phyloP scores from a whole-genome alignment of 2,329 filamentous ascomycete genomes.

The Alternaria ethzedia region DNA sequence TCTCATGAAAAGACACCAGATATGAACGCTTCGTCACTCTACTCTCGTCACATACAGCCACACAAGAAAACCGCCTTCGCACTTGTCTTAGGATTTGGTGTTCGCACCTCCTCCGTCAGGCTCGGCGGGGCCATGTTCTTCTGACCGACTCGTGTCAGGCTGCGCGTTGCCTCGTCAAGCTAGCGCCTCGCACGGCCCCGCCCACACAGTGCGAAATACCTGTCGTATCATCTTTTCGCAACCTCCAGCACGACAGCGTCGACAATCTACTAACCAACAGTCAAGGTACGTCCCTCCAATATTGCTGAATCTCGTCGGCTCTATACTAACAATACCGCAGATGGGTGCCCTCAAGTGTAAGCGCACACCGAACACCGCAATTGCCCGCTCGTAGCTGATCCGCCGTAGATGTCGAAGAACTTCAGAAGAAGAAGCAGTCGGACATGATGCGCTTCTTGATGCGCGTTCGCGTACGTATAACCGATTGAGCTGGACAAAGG shows the following conservation, averaged over 20 bases:
- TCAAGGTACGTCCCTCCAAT: conserved; percentile 37
- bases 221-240: conserved; percentile 18
- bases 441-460: conserved; percentile 99
- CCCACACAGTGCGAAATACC: conserved; percentile 35
- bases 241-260: conserved; percentile 33
- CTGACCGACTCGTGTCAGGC: background rate
- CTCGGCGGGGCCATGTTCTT: conserved; percentile 7
- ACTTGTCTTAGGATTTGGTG: background rate
- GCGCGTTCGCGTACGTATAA: conserved; percentile 65
- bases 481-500: conserved; percentile 8
- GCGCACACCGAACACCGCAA: conserved; percentile 9
- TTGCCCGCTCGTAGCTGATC: conserved; percentile 49
- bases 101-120: background rate
- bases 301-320: background rate
- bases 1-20: too few relatives aligned
- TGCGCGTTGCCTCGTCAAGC: background rate
- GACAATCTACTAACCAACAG: conserved; percentile 45
- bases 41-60: background rate
- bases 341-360: conserved; percentile 98
- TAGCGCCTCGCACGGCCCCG: conserved; percentile 14
- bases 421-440: conserved; percentile 99
- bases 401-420: conserved; percentile 81
- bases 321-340: conserved; percentile 53
- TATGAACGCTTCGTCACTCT: fast-evolving
- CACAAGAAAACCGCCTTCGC: background rate